Evolutionary conservation across 176 grass and related monocot genomes (phyloP).

Genomic region (Musa beccarii): DNA sequence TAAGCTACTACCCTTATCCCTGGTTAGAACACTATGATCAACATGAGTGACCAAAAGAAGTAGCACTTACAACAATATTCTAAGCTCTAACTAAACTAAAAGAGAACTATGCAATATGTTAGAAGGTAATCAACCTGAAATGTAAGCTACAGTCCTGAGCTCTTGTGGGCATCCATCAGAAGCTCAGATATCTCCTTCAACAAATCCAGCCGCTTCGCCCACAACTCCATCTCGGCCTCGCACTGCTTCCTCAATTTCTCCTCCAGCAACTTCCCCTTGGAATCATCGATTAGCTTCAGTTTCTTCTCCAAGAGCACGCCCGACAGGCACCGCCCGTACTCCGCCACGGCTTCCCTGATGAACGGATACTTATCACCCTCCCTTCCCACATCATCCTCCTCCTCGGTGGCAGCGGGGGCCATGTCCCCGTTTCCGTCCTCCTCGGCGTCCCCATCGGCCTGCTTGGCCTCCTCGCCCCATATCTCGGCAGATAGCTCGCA

Average conservation of each 20-base stretch:
- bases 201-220: conserved; percentile 4
- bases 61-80: background rate
- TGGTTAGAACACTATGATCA: background rate
- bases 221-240: background rate
- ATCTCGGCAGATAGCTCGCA: conserved; percentile 43
- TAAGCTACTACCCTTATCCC: background rate
- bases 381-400: conserved; percentile 19
- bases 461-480: conserved; percentile 29
- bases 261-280: conserved; percentile 2
- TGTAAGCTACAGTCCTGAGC: background rate
- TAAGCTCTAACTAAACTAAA: background rate
- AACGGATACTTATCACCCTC: conserved; percentile 1
- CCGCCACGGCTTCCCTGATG: background rate
- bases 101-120: background rate
- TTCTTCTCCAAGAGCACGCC: background rate
- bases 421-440: conserved; percentile 4
- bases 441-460: conserved; percentile 9
- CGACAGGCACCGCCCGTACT: background rate
- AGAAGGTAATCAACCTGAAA: conserved; percentile 3
- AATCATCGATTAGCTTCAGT: background rate
- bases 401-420: conserved; percentile 1
- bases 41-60: background rate
- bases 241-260: conserved; percentile 9
- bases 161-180: background rate
- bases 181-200: conserved; percentile 6